Percentiles rank a stretch among this genome's conserved stretches.
phyloP scores from a whole-genome alignment of 371 early-diverging fungal species.

The Batkoa obscura region DNA sequence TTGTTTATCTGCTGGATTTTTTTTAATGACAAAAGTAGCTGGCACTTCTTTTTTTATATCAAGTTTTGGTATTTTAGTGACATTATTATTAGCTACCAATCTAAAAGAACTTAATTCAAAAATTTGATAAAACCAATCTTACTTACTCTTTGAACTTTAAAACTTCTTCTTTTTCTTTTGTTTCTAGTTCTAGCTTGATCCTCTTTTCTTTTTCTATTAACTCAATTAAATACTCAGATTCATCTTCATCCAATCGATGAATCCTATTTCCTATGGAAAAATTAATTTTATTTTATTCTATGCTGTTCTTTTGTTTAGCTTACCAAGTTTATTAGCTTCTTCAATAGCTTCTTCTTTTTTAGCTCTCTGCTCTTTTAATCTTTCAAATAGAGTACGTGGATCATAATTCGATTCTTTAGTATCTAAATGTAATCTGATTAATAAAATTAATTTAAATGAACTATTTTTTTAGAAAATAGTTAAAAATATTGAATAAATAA shows the following conservation, averaged over 20 bases:
- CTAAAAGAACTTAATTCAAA: too few relatives aligned
- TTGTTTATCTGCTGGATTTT: too few relatives aligned
- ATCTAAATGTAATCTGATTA: too few relatives aligned
- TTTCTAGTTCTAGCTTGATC: neutral
- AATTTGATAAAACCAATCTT: too few relatives aligned
- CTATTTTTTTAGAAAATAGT: neutral
- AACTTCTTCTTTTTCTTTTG: neutral
- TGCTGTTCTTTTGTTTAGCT: neutral
- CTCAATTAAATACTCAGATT: constrained; percentile 6
- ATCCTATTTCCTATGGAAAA: constrained; percentile 4
- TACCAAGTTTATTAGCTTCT: constrained; percentile 5
- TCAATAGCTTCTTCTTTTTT: constrained; percentile 1
- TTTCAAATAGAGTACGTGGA: constrained; percentile 5
- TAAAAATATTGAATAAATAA: neutral
- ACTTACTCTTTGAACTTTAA: neutral
- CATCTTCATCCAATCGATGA: constrained; percentile 9
- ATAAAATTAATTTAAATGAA: too few relatives aligned
- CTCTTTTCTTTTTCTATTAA: neutral
- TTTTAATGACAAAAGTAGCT: too few relatives aligned
- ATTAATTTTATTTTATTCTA: neutral
- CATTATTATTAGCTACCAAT: too few relatives aligned
- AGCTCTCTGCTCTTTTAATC: constrained; percentile 1
- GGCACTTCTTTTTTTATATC: too few relatives aligned
- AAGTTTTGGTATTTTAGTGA: too few relatives aligned
- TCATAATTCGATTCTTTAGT: neutral